phyloP scores from a whole-genome alignment of 495 filamentous ascomycete species.

The Podospora fimiseda region DNA sequence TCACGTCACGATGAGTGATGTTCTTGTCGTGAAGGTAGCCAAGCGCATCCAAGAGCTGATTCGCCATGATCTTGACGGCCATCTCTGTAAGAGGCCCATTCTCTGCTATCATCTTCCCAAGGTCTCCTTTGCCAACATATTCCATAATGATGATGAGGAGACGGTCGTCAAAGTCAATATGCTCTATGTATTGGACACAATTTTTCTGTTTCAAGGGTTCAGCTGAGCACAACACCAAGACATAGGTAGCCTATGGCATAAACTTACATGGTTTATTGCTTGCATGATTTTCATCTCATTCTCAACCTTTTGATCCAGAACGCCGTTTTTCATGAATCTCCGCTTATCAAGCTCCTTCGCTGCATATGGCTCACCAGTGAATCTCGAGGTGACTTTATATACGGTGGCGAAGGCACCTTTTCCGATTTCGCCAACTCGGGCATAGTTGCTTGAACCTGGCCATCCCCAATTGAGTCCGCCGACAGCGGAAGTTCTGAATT shows the following conservation, averaged over 20 bases:
- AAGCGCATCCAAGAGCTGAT: slow-evolving; percentile 73
- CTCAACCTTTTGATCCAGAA: slow-evolving; percentile 76
- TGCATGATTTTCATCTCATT: slow-evolving; percentile 96
- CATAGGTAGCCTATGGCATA: too few relatives aligned
- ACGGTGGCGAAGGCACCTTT: slow-evolving; percentile 93
- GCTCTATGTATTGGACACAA: slow-evolving; percentile 84
- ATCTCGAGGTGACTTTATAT: slow-evolving; percentile 73
- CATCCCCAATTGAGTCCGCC: slow-evolving; percentile 49
- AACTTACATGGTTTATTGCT: slow-evolving; percentile 71
- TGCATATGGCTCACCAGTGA: slow-evolving; percentile 72
- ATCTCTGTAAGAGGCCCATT: slow-evolving; percentile 58
- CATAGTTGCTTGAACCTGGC: slow-evolving; percentile 78
- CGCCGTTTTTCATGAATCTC: slow-evolving; percentile 80
- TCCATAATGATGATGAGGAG: slow-evolving; percentile 95
- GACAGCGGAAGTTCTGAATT: neutral
- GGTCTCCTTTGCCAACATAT: slow-evolving; percentile 75
- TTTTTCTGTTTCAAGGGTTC: slow-evolving; percentile 71
- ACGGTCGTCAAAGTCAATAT: slow-evolving; percentile 67
- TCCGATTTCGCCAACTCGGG: slow-evolving; percentile 71
- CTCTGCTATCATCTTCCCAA: slow-evolving; percentile 61
- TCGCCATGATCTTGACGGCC: slow-evolving; percentile 60
- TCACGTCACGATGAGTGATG: slow-evolving; percentile 95
- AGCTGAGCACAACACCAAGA: too few relatives aligned
- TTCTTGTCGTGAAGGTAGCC: slow-evolving; percentile 78
- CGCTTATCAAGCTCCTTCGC: slow-evolving; percentile 90